Conservation (phyloP, 1,284 basidiomycete genomes). For the Ceraceosorus bombacis region DNA sequence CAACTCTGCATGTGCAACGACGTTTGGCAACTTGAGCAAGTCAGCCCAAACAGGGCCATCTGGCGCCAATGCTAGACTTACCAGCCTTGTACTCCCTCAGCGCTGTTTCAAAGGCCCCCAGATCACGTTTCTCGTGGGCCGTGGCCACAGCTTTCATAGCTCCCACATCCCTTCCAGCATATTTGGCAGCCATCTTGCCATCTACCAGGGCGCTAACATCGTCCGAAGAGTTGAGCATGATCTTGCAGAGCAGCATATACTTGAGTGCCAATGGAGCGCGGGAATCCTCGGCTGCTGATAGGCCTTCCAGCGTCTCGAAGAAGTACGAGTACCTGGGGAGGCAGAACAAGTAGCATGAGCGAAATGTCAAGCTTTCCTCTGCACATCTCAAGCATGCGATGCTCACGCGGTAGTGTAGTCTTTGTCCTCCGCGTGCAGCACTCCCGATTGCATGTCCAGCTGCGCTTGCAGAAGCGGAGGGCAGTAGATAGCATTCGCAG, state of each 20-base stretch:
- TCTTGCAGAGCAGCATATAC: conserved; percentile 95
- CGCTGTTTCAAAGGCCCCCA: conserved; percentile 81
- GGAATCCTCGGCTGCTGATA: conserved; percentile 53
- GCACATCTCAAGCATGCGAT: not conserved
- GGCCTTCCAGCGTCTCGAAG: conserved; percentile 91
- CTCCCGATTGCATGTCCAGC: conserved; percentile 83
- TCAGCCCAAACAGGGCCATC: not conserved
- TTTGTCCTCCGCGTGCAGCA: conserved; percentile 92
- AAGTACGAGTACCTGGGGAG: conserved; percentile 73
- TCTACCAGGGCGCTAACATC: conserved; percentile 78
- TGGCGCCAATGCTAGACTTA: conserved; percentile 46
- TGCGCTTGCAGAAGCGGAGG: conserved; percentile 85
- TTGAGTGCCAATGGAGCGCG: conserved; percentile 77
- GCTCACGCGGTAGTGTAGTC: conserved; percentile 78
- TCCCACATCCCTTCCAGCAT: conserved; percentile 72
- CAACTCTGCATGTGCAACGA: conserved; percentile 59
- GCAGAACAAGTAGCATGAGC: conserved; percentile 7
- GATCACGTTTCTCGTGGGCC: conserved; percentile 82
- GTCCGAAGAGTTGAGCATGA: conserved; percentile 91
- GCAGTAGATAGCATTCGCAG: conserved; percentile 95
- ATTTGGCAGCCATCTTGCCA: conserved; percentile 79
- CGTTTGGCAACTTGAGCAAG: not conserved
- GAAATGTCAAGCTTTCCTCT: not conserved
- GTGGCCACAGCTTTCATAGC: conserved; percentile 89
- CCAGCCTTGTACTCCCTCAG: conserved; percentile 80